Evolutionary conservation across 2,329 filamentous ascomycete species (phyloP).

Genomic region (Aspergillus novofumigatus): DNA sequence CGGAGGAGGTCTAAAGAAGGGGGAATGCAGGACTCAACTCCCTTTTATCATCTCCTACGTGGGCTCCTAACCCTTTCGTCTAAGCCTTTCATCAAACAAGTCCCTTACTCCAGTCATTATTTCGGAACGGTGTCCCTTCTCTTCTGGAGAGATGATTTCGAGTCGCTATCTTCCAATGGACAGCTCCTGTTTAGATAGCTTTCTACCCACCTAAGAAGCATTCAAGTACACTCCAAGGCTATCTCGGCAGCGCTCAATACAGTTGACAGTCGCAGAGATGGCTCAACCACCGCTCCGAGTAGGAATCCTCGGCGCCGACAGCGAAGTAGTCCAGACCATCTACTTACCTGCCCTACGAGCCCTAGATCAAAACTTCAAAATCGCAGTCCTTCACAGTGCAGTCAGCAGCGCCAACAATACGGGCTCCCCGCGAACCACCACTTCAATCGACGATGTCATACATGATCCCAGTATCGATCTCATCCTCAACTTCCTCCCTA

Average conservation of each 20-base stretch:
- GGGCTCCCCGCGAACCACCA: conserved; percentile 1
- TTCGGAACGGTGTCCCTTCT: not conserved
- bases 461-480: conserved; percentile 35
- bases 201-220: not conserved
- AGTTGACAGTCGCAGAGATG: conserved; percentile 9
- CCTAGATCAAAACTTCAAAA: conserved; percentile 39
- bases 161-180: not conserved
- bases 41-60: not conserved
- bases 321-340: conserved; percentile 48
- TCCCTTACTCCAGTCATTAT: conserved; percentile 3
- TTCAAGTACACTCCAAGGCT: not conserved
- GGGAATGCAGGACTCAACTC: not conserved
- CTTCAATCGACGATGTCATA: conserved; percentile 23
- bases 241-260: not conserved
- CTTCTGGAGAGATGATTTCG: not conserved
- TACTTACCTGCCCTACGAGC: conserved; percentile 51
- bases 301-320: conserved; percentile 34
- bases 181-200: not conserved
- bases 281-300: conserved; percentile 24
- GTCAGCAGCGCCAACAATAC: conserved; percentile 24
- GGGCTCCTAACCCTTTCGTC: not conserved
- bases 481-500: conserved; percentile 53
- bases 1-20: not conserved
- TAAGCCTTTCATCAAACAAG: not conserved
- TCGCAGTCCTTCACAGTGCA: conserved; percentile 51